Conservation (phyloP, 345 rosid species). For the Salix dunnii region DNA sequence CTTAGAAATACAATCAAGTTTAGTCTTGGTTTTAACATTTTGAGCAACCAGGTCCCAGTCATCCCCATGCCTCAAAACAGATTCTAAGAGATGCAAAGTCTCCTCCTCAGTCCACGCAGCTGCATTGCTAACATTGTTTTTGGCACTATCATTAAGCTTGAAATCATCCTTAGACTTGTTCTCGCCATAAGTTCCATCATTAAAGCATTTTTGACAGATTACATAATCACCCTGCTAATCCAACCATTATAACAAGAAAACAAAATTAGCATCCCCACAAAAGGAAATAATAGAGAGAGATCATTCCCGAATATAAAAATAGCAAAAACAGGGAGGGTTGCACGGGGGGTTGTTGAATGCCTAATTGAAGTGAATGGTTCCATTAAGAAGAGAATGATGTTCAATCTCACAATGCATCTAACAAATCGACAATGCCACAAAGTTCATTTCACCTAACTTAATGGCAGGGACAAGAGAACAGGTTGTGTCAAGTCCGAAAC, state of each 20-base stretch:
- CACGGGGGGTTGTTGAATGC: background rate
- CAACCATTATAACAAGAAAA: background rate
- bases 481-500: background rate
- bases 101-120: slow-evolving; percentile 85
- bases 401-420: background rate
- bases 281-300: background rate
- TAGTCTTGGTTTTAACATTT: slow-evolving; percentile 66
- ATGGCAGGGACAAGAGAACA: background rate
- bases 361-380: background rate
- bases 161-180: slow-evolving; percentile 54
- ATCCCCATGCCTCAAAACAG: slow-evolving; percentile 72
- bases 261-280: background rate
- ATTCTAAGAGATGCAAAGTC: slow-evolving; percentile 70
- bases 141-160: slow-evolving; percentile 36
- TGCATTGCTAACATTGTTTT: slow-evolving; percentile 18
- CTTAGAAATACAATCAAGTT: slow-evolving; percentile 75
- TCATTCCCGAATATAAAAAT: background rate
- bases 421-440: background rate
- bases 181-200: slow-evolving; percentile 58
- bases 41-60: slow-evolving; percentile 92
- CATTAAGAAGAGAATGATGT: background rate
- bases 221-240: slow-evolving; percentile 42
- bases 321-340: background rate
- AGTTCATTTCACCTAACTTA: background rate
- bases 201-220: slow-evolving; percentile 62